Base-by-base conservation (phyloP, 257 asterid species). In the Solanum dulcamara region DNA sequence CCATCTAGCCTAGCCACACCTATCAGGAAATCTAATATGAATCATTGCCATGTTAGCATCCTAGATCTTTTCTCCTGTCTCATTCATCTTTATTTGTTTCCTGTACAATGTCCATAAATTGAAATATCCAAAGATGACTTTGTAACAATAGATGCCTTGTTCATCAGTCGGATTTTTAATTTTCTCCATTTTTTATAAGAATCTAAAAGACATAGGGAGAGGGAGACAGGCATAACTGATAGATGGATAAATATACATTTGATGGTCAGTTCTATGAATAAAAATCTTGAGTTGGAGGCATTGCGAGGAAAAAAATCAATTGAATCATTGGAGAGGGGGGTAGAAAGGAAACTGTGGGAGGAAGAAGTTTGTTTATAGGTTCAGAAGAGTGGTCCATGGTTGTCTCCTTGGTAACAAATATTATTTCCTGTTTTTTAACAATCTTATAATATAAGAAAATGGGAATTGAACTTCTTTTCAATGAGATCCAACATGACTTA, bases 401-500 rank as follows among this genome's bases (percentile, higher is more conserved):
- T 82, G 85, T 82, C 85, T 82, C 72, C 53, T n/a, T 3, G 33
- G 75, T 62, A 72, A 62, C 85, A 35, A 66, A 10, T 57, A 15
- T 28, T 85, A 15, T 75, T 44, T 42, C 42, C 83, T 40, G 26
- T 42, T 64, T 7, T 24, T 51, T n/a, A 24, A 62, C 83, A 80
- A 40, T 59, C 42, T 84, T 40, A 40, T 42, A 74, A 38, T 40
- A 37, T 17, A n/a, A 64, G 7, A 15, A 13, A 60, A 38, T 24
- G 42, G 40, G 79, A 66, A 67, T 37, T 46, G 57, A 55, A 50
- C 40, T 70, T 17, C 35, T 62, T 40, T 55, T 37, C 37, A 22
- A 48, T 35, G 64, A 83, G 44, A 86, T 86, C 82, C 82, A 75
- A 59, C 74, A 86, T 48, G 72, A 83, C n/a, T 64, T 86, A 85